Evolutionary conservation across 371 early-diverging fungal genomes (phyloP), one percentile per base, ranked within the genome.

Genomic region (Phascolomyces articulosus): DNA sequence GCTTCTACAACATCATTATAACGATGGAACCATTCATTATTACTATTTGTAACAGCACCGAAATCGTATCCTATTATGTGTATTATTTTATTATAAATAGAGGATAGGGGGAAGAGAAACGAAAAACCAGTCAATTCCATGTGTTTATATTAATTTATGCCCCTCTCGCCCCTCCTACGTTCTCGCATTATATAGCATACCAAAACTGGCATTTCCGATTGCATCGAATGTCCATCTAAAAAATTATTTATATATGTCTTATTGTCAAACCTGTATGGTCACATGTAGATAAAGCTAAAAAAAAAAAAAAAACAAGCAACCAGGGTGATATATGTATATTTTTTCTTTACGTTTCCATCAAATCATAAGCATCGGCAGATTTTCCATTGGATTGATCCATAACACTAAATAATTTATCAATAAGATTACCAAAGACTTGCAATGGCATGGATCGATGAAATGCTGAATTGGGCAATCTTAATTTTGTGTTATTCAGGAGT

Each of bases 381-480:
- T 20, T 27, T 54, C 38, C n/a, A 15, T 20, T 27, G 16, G 55
- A 23, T 10, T 40, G 10, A 31, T 47, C 62, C 13, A 38, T 51
- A 28, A n/a, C 34, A n/a, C 40, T 47, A 24, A 81, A 76, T 8
- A 76, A 13, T 1, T 55, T 57, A 18, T 64, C 60, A 0, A 65
- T 62, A 7, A 71, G 27, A 7, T 54, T n/a, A 7, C 76, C 78
- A 71, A 81, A 78, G 0, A 71, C 9, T 2, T 63, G 55, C 0
- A 76, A 54, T 3, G 78, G 81, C 68, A 81, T 71, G 1, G 76
- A 59, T 21, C 74, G 74, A 54, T 73, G 74, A 48, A 81, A 81
- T 6, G 75, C 81, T 16, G 80, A 77, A 26, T 77, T 83, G 11
- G 72, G 70, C 31, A 72, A 48, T 62, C 67, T 53, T 20, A 9